A percentile compares a stretch with the other conserved stretches of the same genome.
phyloP scores from a whole-genome alignment of 202 grass and related monocot species.

The Musa balbisiana region DNA sequence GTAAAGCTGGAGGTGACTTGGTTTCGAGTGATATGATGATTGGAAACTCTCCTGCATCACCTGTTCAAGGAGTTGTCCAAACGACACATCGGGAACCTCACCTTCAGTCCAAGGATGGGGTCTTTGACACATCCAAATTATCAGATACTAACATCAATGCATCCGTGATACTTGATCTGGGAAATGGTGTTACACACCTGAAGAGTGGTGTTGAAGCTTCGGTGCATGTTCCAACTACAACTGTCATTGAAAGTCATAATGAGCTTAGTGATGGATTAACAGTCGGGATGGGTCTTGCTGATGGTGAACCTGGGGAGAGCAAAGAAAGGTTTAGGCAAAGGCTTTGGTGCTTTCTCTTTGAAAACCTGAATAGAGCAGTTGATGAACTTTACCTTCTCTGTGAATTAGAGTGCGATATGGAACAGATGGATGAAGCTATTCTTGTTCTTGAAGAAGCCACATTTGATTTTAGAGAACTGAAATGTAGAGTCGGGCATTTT shows the following conservation, averaged over 20 bases:
- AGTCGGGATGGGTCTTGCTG: constrained; percentile 38
- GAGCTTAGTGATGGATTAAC: constrained; percentile 22
- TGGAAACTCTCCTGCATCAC: constrained; percentile 18
- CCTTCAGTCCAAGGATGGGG: constrained; percentile 22
- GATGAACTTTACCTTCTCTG: constrained; percentile 98
- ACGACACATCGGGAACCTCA: neutral
- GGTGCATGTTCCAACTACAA: constrained; percentile 28
- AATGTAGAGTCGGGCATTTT: constrained; percentile 83
- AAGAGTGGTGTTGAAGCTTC: constrained; percentile 32
- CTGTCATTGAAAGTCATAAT: constrained; percentile 31
- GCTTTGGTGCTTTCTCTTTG: constrained; percentile 99
- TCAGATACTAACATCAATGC: constrained; percentile 11
- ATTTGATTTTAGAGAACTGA: constrained; percentile 92
- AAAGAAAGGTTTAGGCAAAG: constrained; percentile 99
- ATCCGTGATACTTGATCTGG: constrained; percentile 16
- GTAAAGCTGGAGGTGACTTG: constrained; percentile 20
- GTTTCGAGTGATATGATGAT: constrained; percentile 15
- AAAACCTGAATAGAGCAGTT: constrained; percentile 92
- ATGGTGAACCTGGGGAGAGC: constrained; percentile 66
- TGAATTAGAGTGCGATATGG: constrained; percentile 99
- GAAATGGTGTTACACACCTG: constrained; percentile 19
- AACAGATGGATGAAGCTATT: constrained; percentile 96
- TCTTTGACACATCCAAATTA: constrained; percentile 16
- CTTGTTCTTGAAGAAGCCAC: constrained; percentile 95
- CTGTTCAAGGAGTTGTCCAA: constrained; percentile 27